Conservation (phyloP, 2,329 filamentous ascomycete species). For the Metarhizium rileyi region DNA sequence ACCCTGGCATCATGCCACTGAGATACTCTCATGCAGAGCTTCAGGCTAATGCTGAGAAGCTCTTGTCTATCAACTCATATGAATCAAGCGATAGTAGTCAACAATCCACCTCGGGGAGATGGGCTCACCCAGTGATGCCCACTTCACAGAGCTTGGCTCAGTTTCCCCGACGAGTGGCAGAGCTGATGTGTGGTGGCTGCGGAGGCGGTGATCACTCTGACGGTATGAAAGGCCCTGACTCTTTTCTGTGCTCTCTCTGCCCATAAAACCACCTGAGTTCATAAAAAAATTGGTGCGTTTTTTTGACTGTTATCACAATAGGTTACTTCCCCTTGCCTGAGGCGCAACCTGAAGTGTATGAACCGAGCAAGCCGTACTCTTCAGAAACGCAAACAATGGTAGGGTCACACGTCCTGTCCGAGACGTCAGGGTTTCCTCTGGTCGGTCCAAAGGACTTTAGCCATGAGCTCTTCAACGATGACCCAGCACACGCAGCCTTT, state of each 20-base stretch:
- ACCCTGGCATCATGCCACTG: constrained; percentile 21
- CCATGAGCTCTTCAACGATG: neutral
- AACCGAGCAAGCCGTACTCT: constrained; percentile 20
- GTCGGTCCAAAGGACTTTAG: neutral
- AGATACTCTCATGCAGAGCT: constrained; percentile 8
- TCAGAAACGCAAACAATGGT: constrained; percentile 3
- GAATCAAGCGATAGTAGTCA: constrained; percentile 5
- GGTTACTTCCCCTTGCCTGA: constrained; percentile 25
- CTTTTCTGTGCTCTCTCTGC: neutral
- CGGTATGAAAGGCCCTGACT: constrained; percentile 17
- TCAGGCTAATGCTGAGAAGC: constrained; percentile 1
- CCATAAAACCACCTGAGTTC: neutral
- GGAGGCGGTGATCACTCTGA: constrained; percentile 18
- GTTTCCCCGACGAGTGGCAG: constrained; percentile 19
- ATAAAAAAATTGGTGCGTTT: neutral
- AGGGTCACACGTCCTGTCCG: neutral
- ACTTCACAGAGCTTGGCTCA: constrained; percentile 16
- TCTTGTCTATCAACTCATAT: neutral
- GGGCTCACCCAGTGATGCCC: constrained; percentile 13
- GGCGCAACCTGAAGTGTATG: constrained; percentile 17
- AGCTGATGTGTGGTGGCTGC: constrained; percentile 24
- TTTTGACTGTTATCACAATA: constrained; percentile 8
- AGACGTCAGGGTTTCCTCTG: neutral
- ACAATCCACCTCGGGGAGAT: constrained; percentile 13
- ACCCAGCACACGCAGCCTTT: neutral